Conservation (phyloP, 1,139 yeast species). For the Zygoascus meyerae region DNA sequence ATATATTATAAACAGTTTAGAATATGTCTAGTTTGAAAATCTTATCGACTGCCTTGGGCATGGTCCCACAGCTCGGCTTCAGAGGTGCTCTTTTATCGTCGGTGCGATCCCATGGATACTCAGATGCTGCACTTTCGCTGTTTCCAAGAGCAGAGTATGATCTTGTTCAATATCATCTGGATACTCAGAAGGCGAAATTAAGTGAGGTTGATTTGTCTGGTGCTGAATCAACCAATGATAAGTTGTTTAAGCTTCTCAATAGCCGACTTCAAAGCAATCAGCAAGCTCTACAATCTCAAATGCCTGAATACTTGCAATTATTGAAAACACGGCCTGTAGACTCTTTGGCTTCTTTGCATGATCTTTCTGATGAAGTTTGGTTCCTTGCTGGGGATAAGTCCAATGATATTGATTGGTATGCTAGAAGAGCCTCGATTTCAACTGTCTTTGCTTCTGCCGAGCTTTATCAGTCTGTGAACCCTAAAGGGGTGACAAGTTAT, state of each 20-base stretch:
- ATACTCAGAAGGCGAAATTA: slow-evolving; percentile 36
- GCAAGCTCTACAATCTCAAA: slow-evolving; percentile 38
- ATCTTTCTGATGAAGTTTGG: slow-evolving; percentile 76
- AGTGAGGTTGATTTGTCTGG: slow-evolving; percentile 17
- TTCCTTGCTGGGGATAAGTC: slow-evolving; percentile 75
- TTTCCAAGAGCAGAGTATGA: slow-evolving; percentile 56
- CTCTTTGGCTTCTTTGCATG: slow-evolving; percentile 62
- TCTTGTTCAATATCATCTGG: slow-evolving; percentile 60
- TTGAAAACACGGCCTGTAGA: slow-evolving; percentile 47
- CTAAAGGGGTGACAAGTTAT: slow-evolving; percentile 53
- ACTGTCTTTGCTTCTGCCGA: slow-evolving; percentile 67
- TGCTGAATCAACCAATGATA: slow-evolving; percentile 8
- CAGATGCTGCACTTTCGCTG: slow-evolving; percentile 61
- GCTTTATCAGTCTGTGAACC: slow-evolving; percentile 74
- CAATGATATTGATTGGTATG: slow-evolving; percentile 89
- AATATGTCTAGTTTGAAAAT: slow-evolving; percentile 29
- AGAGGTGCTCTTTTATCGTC: slow-evolving; percentile 57
- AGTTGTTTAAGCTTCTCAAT: slow-evolving; percentile 40
- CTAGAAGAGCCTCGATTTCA: slow-evolving; percentile 69
- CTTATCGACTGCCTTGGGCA: slow-evolving; percentile 42
- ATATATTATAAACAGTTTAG: no score
- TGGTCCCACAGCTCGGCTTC: slow-evolving; percentile 70
- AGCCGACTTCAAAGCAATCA: slow-evolving; percentile 59
- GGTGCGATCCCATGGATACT: slow-evolving; percentile 53
- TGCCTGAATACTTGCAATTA: slow-evolving; percentile 44